Conservation (phyloP, 148 eudicot genomes). For the Dysphania ambrosioides region DNA sequence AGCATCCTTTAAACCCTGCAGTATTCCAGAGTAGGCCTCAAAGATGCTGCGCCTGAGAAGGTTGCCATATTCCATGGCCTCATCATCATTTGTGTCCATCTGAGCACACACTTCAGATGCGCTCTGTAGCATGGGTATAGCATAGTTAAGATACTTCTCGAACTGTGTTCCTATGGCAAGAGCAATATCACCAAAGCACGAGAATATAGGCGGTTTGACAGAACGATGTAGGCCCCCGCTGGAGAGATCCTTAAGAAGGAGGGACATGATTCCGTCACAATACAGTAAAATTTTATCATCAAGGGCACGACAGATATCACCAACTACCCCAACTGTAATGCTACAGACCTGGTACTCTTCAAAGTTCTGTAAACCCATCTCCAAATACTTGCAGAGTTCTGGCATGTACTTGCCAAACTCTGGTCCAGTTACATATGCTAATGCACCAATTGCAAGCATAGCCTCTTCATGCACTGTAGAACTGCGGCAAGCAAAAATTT, state of each 20-base stretch:
- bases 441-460: conserved; percentile 72
- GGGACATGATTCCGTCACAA: conserved; percentile 68
- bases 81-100: conserved; percentile 53
- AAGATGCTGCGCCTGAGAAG: conserved; percentile 59
- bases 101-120: conserved; percentile 70
- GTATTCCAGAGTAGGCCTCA: conserved; percentile 80
- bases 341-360: conserved; percentile 82
- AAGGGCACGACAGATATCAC: conserved; percentile 67
- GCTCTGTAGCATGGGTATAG: conserved; percentile 64
- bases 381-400: conserved; percentile 65
- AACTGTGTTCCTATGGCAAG: conserved; percentile 71
- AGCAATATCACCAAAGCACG: conserved; percentile 82
- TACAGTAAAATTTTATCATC: conserved; percentile 61
- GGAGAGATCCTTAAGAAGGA: conserved; percentile 66
- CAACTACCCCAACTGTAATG: conserved; percentile 69
- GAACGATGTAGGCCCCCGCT: conserved; percentile 62
- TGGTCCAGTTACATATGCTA: conserved; percentile 66
- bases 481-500: conserved; percentile 48
- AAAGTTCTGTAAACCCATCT: conserved; percentile 69
- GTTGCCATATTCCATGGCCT: conserved; percentile 60
- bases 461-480: conserved; percentile 83
- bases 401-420: conserved; percentile 64
- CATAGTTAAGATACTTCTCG: conserved; percentile 57
- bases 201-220: conserved; percentile 76
- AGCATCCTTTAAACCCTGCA: conserved; percentile 69